Base-by-base conservation (phyloP, 192 early-diverging fungal genomes). In the Phlyctochytrium arcticum region DNA sequence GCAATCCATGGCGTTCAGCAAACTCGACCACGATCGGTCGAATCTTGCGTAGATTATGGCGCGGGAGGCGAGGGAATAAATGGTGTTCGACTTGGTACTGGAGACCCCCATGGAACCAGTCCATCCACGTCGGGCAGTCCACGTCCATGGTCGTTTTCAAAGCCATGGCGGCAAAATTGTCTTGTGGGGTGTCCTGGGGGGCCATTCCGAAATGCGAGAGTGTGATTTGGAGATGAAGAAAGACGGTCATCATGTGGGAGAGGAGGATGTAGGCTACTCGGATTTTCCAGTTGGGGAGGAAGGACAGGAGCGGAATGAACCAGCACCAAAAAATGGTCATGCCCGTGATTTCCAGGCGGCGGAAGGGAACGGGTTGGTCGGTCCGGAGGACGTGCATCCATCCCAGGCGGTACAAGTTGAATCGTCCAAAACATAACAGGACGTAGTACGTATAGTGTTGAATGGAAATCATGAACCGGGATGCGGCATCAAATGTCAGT, bases 71-170 rank as follows among this genome's bases (percentile, higher is more conserved):
- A 55, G 96, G 96, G 72, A 92, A 98, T 32, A 98, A 73, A 73
- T 98, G 96, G 79, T 98, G 96, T 31, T 88, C 88, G n/a, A 89
- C 88, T 74, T 98, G 96, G 80, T 87, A 98, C 75, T 80, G 95
- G 23, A 98, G 80, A 2, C 93, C 95, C 55, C 96, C 96, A 62
- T 98, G 96, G 85, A 95, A 92, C 93, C 92, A 96, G 73, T 98
- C 96, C 46, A 98, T 59, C 89, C 90, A 95, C 58, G 68, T 72
- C 21, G 93, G 89, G 74, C 96, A 98, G 67, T 92, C 90, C 0
- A 98, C 92, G 73, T 98, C 96, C 91, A 96, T 94, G 31, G 90
- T 93, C 0, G 96, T 98, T 54, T 93, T 81, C 24, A 95, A 75
- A 79, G 89, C 89, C 68, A 89, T 88, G 54, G 85, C 88, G 1